phyloP scores from a whole-genome alignment of 768 basidiomycete species.

The Coprinopsis strossmayeri region DNA sequence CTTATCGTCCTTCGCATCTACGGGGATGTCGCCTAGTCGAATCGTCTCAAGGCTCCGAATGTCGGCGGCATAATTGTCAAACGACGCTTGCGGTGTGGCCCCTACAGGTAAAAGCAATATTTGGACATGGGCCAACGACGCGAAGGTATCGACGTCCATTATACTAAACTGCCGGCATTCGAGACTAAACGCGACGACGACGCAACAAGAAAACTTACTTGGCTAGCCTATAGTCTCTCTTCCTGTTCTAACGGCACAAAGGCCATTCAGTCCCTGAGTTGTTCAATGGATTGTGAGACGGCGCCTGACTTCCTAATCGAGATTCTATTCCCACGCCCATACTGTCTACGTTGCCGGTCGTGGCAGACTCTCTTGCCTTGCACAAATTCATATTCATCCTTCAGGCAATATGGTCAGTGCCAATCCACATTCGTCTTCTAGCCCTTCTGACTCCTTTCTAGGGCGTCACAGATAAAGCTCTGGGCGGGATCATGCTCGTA shows the following conservation, averaged over 20 bases:
- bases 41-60: conserved; percentile 70
- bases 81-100: conserved; percentile 57
- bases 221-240: background rate
- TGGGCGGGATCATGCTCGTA: conserved; percentile 78
- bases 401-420: background rate
- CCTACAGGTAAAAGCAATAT: conserved; percentile 87
- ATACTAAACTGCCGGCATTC: conserved; percentile 3
- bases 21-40: conserved; percentile 77
- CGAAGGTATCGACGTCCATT: conserved; percentile 72
- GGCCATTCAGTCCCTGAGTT: too few species aligned
- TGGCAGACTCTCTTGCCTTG: too few species aligned
- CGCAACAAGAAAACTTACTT: background rate
- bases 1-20: conserved; percentile 69
- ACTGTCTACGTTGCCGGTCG: too few species aligned
- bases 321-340: background rate
- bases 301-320: background rate
- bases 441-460: conserved; percentile 20
- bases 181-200: background rate
- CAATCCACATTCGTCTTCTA: background rate
- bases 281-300: too few species aligned
- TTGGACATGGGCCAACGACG: conserved; percentile 78
- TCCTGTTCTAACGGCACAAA: too few species aligned
- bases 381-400: background rate
- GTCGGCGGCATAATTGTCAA: conserved; percentile 68
- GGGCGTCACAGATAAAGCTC: conserved; percentile 74